Base-by-base conservation (phyloP, 2,329 filamentous ascomycete genomes). In the Aureobasidium musti region DNA sequence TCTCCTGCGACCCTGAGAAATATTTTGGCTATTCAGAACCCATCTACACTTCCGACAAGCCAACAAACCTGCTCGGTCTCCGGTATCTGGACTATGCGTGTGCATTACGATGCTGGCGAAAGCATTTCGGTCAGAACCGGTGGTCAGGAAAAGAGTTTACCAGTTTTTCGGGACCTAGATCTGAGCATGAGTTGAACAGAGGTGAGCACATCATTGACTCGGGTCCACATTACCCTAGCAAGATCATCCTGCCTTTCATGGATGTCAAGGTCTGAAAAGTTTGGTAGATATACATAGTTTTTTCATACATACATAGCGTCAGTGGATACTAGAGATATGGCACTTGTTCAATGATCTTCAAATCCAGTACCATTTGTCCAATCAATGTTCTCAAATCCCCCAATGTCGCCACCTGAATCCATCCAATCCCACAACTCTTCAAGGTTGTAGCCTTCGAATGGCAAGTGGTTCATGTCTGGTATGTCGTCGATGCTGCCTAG, bases 361-460 rank as follows among this genome's bases (percentile, higher is more conserved):
- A 65, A 65, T 19, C 63, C 63, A 23, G 49, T 47, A 10, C 37
- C 50, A 3, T 23, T 41, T 1, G 39, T 39, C 63, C 63, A 65
- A 35, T 56, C 63, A 5, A 54, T 23, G 1, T 37, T 30, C 11
- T 41, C 50, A n/a, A 41, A 37, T 1, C 41, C 50, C 11, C 50
- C 41, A 11, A 49, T n/a, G 10, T 61, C 57, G 26, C 57, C 57
- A 8, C 57, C 57, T 13, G 63, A 54, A 37, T 57, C 52, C 63
- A 65, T 65, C 63, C 63, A 65, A 35, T 65, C 54, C 63, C 63
- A 65, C 4, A 65, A 7, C 13, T 65, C 63, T 37, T 65, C 63
- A 19, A 65, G 35, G 49, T 65, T 65, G 50, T 65, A 65, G 19
- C 50, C 50, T 47, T 65, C 63, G 23, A 65, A 65, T 7, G 63